Percentiles rank a stretch among this genome's conserved stretches.
These are phyloP conservation scores for Chaetomiaceae sp. DNA, from an alignment of 2,329 filamentous ascomycete genomes.

Conservation along the genomic window DNA sequence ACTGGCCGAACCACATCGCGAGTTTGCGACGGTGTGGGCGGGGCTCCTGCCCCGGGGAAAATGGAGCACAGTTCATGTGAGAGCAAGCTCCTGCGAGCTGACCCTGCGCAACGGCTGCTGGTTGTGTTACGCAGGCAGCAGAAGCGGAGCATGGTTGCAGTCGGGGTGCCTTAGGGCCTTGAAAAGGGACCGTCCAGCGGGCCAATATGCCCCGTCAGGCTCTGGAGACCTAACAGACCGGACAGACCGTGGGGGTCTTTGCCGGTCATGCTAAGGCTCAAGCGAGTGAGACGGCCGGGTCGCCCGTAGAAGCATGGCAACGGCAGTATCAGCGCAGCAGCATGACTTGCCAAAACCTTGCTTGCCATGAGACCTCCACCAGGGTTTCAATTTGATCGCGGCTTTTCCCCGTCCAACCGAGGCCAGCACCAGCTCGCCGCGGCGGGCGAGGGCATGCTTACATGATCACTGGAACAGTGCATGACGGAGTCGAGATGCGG, in stretches of 20 bases:
- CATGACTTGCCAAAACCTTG: not conserved
- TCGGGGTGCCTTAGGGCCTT: constrained; percentile 3
- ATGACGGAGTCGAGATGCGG: constrained; percentile 18
- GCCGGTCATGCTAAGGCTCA: not conserved
- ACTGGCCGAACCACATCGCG: constrained; percentile 6
- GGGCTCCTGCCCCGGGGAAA: constrained; percentile 4
- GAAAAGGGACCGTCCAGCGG: not conserved
- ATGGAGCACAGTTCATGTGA: constrained; percentile 26
- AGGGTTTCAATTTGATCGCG: not conserved
- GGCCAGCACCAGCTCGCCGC: not conserved
- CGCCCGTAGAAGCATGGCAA: not conserved
- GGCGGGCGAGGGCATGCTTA: constrained; percentile 9
- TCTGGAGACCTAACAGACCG: not conserved
- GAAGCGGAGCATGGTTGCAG: constrained; percentile 21
- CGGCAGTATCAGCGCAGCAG: not conserved
- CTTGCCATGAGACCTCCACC: too few relatives aligned
- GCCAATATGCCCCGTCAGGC: not conserved
- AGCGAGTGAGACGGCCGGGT: not conserved
- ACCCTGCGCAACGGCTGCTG: constrained; percentile 8
- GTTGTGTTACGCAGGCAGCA: not conserved
- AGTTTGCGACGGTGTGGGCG: constrained; percentile 4
- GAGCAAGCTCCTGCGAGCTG: constrained; percentile 22
- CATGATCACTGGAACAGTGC: constrained; percentile 12
- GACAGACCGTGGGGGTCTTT: not conserved
- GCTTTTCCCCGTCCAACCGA: not conserved